Evolutionary conservation across 2,329 filamentous ascomycete genomes (phyloP).

Genomic region (Paecilomyces sp.): DNA sequence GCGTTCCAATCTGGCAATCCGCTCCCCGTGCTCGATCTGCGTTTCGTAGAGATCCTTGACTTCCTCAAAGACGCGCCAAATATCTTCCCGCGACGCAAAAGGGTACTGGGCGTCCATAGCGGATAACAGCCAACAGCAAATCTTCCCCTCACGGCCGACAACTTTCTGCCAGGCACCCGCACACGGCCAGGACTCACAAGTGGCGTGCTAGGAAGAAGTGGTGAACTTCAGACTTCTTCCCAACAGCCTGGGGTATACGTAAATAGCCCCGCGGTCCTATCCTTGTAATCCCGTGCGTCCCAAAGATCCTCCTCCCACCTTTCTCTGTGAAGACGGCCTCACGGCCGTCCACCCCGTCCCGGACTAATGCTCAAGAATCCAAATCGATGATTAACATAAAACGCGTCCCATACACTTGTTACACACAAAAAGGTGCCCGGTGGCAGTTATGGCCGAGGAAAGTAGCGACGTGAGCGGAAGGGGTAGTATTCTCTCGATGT

Average conservation of each 20-base stretch:
- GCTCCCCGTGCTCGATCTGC: constrained; percentile 55
- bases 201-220: not conserved
- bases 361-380: constrained; percentile 10
- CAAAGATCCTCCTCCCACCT: constrained; percentile 22
- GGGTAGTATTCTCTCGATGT: not conserved
- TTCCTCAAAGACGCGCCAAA: constrained; percentile 58
- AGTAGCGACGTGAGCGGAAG: not conserved
- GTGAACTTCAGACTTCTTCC: not conserved
- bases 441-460: not conserved
- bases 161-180: not conserved
- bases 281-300: constrained; percentile 8
- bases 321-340: constrained; percentile 25
- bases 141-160: not conserved
- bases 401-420: not conserved
- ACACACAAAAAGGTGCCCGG: not conserved
- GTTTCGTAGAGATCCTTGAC: constrained; percentile 54
- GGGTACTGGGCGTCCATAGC: constrained; percentile 58
- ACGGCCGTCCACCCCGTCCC: constrained; percentile 27
- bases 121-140: constrained; percentile 3
- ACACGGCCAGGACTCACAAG: not conserved
- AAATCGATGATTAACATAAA: constrained; percentile 1
- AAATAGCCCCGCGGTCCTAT: not conserved
- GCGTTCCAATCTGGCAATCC: constrained; percentile 54
- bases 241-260: not conserved
- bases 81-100: constrained; percentile 57